phyloP scores from a whole-genome alignment of 352 stramenopile genomes.

The Aphanomyces stellatus region DNA sequence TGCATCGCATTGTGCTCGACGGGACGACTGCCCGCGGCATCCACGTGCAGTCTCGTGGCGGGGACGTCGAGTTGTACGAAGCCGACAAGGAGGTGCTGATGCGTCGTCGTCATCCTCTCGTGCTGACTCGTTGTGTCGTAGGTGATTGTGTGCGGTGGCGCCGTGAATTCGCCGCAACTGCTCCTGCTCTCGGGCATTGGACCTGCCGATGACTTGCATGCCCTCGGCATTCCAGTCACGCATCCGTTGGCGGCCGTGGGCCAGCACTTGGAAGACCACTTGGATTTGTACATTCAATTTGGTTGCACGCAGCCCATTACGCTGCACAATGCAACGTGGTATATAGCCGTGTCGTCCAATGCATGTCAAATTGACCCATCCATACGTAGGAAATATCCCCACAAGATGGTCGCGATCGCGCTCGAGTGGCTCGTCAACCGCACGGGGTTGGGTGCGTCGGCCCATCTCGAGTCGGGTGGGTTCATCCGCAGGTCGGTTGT shows the following conservation, averaged over 20 bases:
- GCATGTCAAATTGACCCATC: not conserved
- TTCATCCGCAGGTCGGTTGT: conserved; percentile 65
- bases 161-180: conserved; percentile 83
- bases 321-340: conserved; percentile 84
- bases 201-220: conserved; percentile 57
- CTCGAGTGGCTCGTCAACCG: conserved; percentile 74
- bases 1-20: conserved; percentile 79
- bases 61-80: conserved; percentile 38
- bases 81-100: conserved; percentile 76
- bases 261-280: conserved; percentile 84
- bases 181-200: conserved; percentile 85
- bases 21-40: conserved; percentile 68
- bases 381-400: conserved; percentile 56
- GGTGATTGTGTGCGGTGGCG: conserved; percentile 79
- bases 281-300: conserved; percentile 87
- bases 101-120: too few species aligned
- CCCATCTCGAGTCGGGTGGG: conserved; percentile 76
- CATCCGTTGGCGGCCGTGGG: conserved; percentile 72
- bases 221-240: conserved; percentile 63
- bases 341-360: conserved; percentile 3
- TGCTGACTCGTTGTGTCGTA: too few species aligned
- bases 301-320: conserved; percentile 82
- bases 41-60: conserved; percentile 57
- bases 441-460: conserved; percentile 63
- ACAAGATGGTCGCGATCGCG: conserved; percentile 80